These are phyloP conservation scores for Botrytis tulipae DNA, from an alignment of 2,329 filamentous ascomycete genomes.

Conservation along the genomic window DNA sequence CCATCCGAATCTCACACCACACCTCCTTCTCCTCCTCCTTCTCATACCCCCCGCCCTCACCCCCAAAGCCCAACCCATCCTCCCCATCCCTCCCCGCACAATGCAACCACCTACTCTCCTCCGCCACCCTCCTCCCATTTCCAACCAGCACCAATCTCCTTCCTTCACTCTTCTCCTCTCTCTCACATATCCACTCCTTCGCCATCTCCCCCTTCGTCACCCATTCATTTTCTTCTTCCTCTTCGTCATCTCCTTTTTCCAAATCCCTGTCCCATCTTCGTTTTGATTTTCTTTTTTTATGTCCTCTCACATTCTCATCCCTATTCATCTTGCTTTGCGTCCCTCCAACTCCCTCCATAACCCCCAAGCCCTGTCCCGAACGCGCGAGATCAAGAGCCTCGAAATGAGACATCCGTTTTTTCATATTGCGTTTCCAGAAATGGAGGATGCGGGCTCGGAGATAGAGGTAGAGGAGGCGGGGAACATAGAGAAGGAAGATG, in stretches of 20 bases:
- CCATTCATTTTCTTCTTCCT: neutral
- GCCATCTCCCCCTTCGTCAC: neutral
- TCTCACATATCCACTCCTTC: neutral
- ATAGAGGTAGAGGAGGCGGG: neutral
- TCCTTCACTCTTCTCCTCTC: no score
- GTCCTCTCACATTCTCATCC: no score
- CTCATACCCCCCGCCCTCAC: neutral
- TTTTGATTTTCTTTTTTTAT: neutral
- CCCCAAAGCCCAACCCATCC: neutral
- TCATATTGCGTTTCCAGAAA: neutral
- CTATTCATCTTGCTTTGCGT: rapidly evolving
- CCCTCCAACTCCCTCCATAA: no score
- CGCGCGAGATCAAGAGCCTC: neutral
- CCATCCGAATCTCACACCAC: neutral
- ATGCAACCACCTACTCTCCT: neutral
- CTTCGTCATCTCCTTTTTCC: neutral
- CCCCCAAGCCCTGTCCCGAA: rapidly evolving
- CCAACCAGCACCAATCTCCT: no score
- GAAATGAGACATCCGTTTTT: neutral
- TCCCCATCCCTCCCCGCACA: neutral
- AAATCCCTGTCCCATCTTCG: neutral
- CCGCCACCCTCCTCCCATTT: neutral
- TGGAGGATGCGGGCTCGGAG: neutral
- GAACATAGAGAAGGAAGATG: neutral
- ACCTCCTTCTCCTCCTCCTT: neutral